Conservation (phyloP, 2,329 filamentous ascomycete species). For the Colletotrichum incanum region DNA sequence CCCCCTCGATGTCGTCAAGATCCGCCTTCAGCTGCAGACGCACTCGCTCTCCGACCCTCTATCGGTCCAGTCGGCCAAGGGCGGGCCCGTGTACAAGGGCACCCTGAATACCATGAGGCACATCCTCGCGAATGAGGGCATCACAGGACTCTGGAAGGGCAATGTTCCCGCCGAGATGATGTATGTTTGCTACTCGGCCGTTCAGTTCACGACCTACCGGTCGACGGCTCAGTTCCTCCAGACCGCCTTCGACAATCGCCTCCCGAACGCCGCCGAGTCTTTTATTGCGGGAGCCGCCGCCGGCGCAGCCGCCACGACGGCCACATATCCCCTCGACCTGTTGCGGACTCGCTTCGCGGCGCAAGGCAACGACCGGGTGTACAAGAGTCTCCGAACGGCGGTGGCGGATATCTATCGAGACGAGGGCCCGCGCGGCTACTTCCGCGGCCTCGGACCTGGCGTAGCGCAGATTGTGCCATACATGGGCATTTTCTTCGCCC, state of each 20-base stretch:
- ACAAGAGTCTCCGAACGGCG: slow-evolving; percentile 78
- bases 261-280: slow-evolving; percentile 80
- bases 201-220: slow-evolving; percentile 93
- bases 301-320: slow-evolving; percentile 84
- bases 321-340: slow-evolving; percentile 94
- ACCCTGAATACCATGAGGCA: slow-evolving; percentile 82
- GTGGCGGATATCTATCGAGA: slow-evolving; percentile 80
- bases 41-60: slow-evolving; percentile 85
- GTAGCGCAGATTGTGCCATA: slow-evolving; percentile 92
- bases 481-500: slow-evolving; percentile 96
- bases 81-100: slow-evolving; percentile 77
- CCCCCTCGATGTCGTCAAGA: slow-evolving; percentile 97
- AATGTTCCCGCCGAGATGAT: slow-evolving; percentile 96
- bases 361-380: slow-evolving; percentile 86
- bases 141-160: slow-evolving; percentile 95
- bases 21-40: slow-evolving; percentile 93
- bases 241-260: slow-evolving; percentile 53
- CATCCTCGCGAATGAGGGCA: slow-evolving; percentile 85
- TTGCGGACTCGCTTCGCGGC: slow-evolving; percentile 97
- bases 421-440: slow-evolving; percentile 87
- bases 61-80: slow-evolving; percentile 65
- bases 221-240: slow-evolving; percentile 79
- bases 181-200: slow-evolving; percentile 91
- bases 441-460: slow-evolving; percentile 86
- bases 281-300: slow-evolving; percentile 89